Evolutionary conservation across 2,329 filamentous ascomycete genomes (phyloP), one percentile per base, ranked within the genome.

Genomic region (Helminthosporium solani): DNA sequence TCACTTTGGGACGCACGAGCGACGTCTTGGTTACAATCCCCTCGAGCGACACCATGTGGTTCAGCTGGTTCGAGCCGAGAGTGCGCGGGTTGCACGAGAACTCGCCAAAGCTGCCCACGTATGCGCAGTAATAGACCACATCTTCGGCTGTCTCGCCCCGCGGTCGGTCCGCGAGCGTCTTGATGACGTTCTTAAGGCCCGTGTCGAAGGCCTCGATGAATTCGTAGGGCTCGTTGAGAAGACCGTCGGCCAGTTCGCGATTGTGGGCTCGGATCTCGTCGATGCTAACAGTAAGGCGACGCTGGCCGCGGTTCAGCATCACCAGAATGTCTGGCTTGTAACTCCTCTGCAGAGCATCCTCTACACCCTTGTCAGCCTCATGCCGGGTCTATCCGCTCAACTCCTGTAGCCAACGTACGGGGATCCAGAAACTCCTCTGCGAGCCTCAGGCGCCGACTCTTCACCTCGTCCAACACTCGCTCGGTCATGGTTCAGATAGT

Each of bases 21-120:
- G 91, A 96, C 73, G 90, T 95, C 70, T 94, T 88, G 28, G 94
- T 99, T 33, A 99, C 94, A 61, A 99, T 99, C 37, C 94, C 94
- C 73, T 99, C 94, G 41, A 99, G 80, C 3, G 91, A 96, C 12
- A 99, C 88, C 91, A 99, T 96, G 64, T 88, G 86, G 71, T 99
- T 99, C 46, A 99, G 81, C 62, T 95, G 88, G 33, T 84, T 80
- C 2, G 92, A 96, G 40, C 89, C 89, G 23, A 99, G 75, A 0
- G 94, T 97, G 57, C 94, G 84, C 33, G 94, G 94, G 64, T 96
- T 99, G 79, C 91, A 96, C 11, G 91, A 82, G 68, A 89, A 94
- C 67, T 96, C 85, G 56, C 95, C 94, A 67, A 99, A 99, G 67
- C 90, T 96, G 56, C 94, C 94, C 44, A 92, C 84, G 75, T 89